phyloP scores from a whole-genome alignment of 805 yeast genomes.

The Diddensiella caesifluorescens region DNA sequence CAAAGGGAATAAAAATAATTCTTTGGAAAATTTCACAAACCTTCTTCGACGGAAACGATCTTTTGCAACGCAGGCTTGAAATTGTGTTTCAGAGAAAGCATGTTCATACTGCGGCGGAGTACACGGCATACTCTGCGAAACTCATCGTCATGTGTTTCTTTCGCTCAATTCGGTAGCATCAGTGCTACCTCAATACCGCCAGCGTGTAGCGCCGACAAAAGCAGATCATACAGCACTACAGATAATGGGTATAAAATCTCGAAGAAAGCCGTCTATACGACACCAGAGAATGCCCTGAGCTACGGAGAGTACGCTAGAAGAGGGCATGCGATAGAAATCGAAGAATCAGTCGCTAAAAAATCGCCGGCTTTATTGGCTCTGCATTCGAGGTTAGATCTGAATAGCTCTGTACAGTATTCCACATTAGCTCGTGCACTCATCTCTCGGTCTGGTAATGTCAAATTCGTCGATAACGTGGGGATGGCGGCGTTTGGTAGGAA shows the following conservation, averaged over 20 bases:
- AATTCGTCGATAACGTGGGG: slow-evolving; percentile 68
- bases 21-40: no score
- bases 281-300: slow-evolving; percentile 26
- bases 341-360: slow-evolving; percentile 49
- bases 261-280: slow-evolving; percentile 11
- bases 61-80: no score
- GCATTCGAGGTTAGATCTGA: slow-evolving; percentile 68
- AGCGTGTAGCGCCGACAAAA: no score
- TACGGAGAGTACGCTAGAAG: slow-evolving; percentile 33
- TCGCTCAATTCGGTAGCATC: background rate
- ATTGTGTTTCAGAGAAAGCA: no score
- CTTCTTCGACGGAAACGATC: no score
- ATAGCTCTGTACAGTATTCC: slow-evolving; percentile 50
- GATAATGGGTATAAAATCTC: no score
- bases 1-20: no score
- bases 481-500: slow-evolving; percentile 78
- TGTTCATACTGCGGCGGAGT: background rate
- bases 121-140: background rate
- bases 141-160: background rate
- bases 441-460: slow-evolving; percentile 41
- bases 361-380: slow-evolving; percentile 74
- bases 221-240: no score
- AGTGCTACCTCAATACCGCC: no score
- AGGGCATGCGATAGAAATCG: slow-evolving; percentile 29
- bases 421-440: slow-evolving; percentile 80